Evolutionary conservation across 179 eudicot species (phyloP).

Genomic region (Heliamphora ciliata): DNA sequence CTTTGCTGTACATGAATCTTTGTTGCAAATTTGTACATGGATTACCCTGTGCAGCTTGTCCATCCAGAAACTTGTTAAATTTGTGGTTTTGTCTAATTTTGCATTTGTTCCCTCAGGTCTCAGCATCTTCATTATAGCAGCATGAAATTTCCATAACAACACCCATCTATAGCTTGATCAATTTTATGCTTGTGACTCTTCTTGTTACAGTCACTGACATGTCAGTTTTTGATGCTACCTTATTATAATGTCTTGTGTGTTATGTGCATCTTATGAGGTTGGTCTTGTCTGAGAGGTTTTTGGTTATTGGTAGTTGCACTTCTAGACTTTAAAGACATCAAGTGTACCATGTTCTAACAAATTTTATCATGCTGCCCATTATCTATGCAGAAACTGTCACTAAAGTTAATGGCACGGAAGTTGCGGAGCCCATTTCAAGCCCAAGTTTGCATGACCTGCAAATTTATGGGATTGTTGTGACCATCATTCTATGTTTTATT

Average conservation of each 20-base stretch:
- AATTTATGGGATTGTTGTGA: constrained; percentile 87
- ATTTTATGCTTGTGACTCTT: neutral
- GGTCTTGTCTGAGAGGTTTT: neutral
- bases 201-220: neutral
- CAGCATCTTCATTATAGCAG: neutral
- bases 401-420: constrained; percentile 71
- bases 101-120: neutral
- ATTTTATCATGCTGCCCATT: neutral
- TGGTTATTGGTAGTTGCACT: constrained; percentile 13
- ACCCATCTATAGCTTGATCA: neutral
- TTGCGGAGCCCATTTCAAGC: constrained; percentile 53
- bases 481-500: constrained; percentile 81
- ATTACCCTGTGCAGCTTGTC: neutral
- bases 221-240: neutral
- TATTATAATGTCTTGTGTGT: neutral
- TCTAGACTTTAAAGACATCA: neutral
- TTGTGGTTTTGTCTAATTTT: constrained; percentile 4
- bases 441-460: constrained; percentile 93
- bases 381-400: constrained; percentile 54
- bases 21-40: neutral
- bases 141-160: neutral
- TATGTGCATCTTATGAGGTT: neutral
- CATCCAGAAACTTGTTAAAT: neutral
- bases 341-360: neutral
- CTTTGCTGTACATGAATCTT: neutral